These are phyloP conservation scores for Verruconis gallopava DNA, from an alignment of 2,329 filamentous ascomycete genomes.

Conservation along the genomic window DNA sequence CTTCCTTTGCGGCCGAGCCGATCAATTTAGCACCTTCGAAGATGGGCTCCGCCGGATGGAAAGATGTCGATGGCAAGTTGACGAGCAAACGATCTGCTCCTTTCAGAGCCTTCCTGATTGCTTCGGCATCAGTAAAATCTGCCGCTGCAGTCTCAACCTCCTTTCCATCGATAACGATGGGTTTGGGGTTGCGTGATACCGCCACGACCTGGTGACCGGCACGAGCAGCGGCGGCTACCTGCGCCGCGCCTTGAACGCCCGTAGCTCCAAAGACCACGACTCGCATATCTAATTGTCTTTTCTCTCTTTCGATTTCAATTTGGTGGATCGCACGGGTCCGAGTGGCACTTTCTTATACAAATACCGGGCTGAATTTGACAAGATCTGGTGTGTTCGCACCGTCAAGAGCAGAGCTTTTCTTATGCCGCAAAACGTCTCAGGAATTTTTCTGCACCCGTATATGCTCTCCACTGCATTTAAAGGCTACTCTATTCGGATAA, in stretches of 20 bases:
- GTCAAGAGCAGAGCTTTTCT: too few relatives aligned
- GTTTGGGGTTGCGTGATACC: constrained; percentile 17
- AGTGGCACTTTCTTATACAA: too few relatives aligned
- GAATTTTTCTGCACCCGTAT: too few relatives aligned
- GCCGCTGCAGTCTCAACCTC: constrained; percentile 14
- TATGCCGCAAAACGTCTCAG: too few relatives aligned
- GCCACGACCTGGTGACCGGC: constrained; percentile 19
- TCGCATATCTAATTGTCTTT: too few relatives aligned
- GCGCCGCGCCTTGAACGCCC: constrained; percentile 19
- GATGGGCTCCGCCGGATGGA: constrained; percentile 18
- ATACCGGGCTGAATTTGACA: too few relatives aligned
- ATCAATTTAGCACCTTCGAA: constrained; percentile 16
- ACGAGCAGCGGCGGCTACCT: constrained; percentile 17
- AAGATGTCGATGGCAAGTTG: constrained; percentile 20
- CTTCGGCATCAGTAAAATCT: constrained; percentile 15
- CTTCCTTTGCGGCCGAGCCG: constrained; percentile 14
- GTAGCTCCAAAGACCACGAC: constrained; percentile 20
- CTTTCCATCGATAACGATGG: constrained; percentile 13
- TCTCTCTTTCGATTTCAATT: too few relatives aligned
- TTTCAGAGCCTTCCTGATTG: constrained; percentile 14
- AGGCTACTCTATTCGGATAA: too few relatives aligned
- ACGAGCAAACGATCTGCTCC: constrained; percentile 17
- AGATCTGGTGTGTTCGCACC: too few relatives aligned
- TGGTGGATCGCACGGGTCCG: too few relatives aligned
- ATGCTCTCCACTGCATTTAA: too few relatives aligned